Percentiles rank a stretch among this genome's conserved stretches.
Evolutionary conservation across 306 rosid species (phyloP).

Genomic region (Rosa lucieae): DNA sequence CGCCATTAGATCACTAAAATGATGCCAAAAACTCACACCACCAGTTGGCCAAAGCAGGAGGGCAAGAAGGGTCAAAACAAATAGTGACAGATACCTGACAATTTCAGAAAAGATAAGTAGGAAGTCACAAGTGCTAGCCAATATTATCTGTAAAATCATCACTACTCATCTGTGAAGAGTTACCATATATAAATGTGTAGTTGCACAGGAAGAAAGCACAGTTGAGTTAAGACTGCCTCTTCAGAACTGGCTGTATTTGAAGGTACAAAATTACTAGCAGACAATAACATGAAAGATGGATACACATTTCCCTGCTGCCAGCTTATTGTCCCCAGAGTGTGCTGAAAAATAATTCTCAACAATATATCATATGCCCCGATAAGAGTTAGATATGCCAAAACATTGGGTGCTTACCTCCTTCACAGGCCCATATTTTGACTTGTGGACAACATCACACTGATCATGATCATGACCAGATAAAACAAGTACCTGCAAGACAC

Average conservation of each 20-base stretch:
- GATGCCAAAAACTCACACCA: conserved; percentile 51
- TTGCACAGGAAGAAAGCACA: conserved; percentile 79
- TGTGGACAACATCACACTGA: conserved; percentile 66
- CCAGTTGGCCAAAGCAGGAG: conserved; percentile 70
- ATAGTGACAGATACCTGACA: conserved; percentile 64
- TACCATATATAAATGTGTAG: conserved; percentile 70
- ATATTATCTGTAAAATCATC: background rate
- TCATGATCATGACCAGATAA: conserved; percentile 92
- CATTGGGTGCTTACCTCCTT: conserved; percentile 59
- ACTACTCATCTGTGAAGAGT: conserved; percentile 10
- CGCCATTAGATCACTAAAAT: conserved; percentile 32
- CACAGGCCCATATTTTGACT: conserved; percentile 48
- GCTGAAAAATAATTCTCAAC: conserved; percentile 59
- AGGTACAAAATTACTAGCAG: conserved; percentile 49
- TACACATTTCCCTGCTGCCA: conserved; percentile 88
- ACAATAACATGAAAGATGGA: conserved; percentile 83
- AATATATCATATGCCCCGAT: conserved; percentile 25
- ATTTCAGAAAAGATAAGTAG: conserved; percentile 14
- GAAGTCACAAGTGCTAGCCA: background rate
- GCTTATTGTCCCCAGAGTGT: conserved; percentile 79
- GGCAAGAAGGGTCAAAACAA: conserved; percentile 56
- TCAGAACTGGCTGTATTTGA: conserved; percentile 44
- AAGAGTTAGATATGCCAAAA: conserved; percentile 19
- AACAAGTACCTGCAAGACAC: conserved; percentile 54
- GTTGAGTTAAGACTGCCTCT: conserved; percentile 50